Base-by-base conservation (phyloP, 1,284 basidiomycete genomes). In the Irpex lacteus region DNA sequence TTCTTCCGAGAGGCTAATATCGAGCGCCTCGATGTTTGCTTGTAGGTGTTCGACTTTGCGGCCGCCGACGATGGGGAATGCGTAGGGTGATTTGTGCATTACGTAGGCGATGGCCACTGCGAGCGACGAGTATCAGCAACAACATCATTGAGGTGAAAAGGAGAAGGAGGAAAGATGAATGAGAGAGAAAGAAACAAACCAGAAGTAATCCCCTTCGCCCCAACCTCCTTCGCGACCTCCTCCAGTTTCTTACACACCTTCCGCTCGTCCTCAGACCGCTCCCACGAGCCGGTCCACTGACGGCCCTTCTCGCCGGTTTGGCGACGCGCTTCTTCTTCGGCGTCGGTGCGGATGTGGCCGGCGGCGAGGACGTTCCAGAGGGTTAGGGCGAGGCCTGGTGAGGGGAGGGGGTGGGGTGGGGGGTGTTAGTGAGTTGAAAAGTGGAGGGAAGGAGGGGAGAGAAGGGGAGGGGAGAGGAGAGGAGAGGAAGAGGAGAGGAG, bases 281-380 rank as follows among this genome's bases (percentile, higher is more conserved):
- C 36, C 62, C 62, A 63, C n/a, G 49, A 40, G 1, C 56, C 44
- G 32, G 37, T 37, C 40, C 49, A 37, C 11, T 53, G 19, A 9
- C 62, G 57, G 3, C 62, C 62, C 2, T 32, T 19, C 34, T 63
- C 62, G 47, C 62, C 62, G 19, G 52, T 21, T 44, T 52, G 34
- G 34, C 58, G 47, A 7, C 62, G 57, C 5, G 37, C 32, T n/a
- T 69, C 64, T 44, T 74, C 73, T 56, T 75, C 73, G 8, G 66
- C 72, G 53, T 75, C 70, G 1, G 70, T 71, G 49, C 71, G 70
- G 47, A 80, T 73, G 19, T 72, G 72, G 0, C 74, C 73, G 0
- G 66, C 68, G 0, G 70, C 76, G 9, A 81, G 70, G 0, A 75
- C 76, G 57, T 74, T 75, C 77, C 76, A 73, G 3, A 70, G 69